Evolutionary conservation across 1,139 yeast genomes (phyloP), one percentile per base, ranked within the genome.

Genomic region (Hemisphaericaspora xylofermentans): DNA sequence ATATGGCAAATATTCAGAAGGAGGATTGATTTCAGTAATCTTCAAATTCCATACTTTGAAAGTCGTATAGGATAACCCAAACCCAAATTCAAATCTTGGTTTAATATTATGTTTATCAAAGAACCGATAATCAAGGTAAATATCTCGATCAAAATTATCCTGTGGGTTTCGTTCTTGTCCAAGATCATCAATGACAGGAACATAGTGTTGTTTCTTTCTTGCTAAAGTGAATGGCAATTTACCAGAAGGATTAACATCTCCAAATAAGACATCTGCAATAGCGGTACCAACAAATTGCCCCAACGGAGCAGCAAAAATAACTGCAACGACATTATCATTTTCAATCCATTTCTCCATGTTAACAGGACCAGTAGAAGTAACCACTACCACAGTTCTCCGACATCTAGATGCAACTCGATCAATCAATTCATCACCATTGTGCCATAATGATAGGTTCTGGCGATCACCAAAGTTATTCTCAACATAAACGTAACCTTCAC

Each of bases 221-320:
- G 86, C 84, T 50, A 81, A 71, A 1, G 86, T 80, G 50, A 80
- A 80, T 0, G 87, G 85, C 36, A 81, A 64, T 48, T 76, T 72
- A 2, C 86, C 87, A 16, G 82, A 76, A 6, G 86, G 86, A 48
- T 77, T 77, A 17, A 63, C 66, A 32, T 76, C 82, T 1, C 87
- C 87, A 60, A 79, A 81, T 12, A 70, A 48, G 0, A 70, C 68
- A 39, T 70, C 74, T 2, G 73, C 66, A 21, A 70, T 52, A 1
- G 74, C 73, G 40, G 64, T 58, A 2, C 75, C 76, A 24, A 63
- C 64, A 47, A 64, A 78, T 53, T 81, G 83, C 18, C 86, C 86
- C 40, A 76, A 67, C 4, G 84, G 83, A 10, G 82, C 73, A 6
- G 80, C 64, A 52, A 66, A 78, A 15, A 81, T 44, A 4, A 80